Base-by-base conservation (phyloP, 768 basidiomycete species). In the Chiua virens region DNA sequence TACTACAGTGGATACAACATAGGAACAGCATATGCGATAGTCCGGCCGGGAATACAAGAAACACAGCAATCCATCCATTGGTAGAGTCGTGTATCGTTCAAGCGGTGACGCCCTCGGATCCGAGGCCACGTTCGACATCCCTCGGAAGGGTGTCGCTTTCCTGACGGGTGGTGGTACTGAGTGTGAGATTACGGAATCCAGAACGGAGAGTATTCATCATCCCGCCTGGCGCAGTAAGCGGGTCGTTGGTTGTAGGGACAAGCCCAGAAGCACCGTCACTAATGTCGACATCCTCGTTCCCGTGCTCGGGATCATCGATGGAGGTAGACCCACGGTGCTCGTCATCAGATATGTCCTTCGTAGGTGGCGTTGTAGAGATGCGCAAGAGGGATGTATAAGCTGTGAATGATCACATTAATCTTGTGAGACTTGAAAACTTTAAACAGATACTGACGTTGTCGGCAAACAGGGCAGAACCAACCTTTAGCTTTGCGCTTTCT, bases 401-500 rank as follows among this genome's bases (percentile, higher is more conserved):
- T 92, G 55, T 9, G 22, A 23, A 48, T 6, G 4, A 18, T 34
- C 20, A 23, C 4, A 17, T 32, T 55, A 51, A 34, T 47, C 45
- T 35, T 17, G 52, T 42, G n/a, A 17, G 8, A 27, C 10, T 22
- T 4, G n/a, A 37, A 21, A 17, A 38, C 30, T 30, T 13, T 30
- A 3, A 22, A 45, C 30, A 45, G n/a, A 42, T 6, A 79, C 90
- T 69, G 64, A 94, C 92, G 92, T 78, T 94, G 93, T 58, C 94
- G 81, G 69, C 94, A 96, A 43, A 98, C 91, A 25, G 94, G 94
- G 67, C 94, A 98, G 79, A 89, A 92, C 94, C 94, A 98, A 6
- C 94, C 94, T 71, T 98, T 98, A 1, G 92, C 89, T 73, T 92
- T 95, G 59, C 92, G 79, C 76, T 93, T 95, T 65, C 93, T 77